Percentiles rank a stretch among this genome's conserved stretches.
phyloP scores from a whole-genome alignment of 352 stramenopile genomes.

The Pythium biforme region DNA sequence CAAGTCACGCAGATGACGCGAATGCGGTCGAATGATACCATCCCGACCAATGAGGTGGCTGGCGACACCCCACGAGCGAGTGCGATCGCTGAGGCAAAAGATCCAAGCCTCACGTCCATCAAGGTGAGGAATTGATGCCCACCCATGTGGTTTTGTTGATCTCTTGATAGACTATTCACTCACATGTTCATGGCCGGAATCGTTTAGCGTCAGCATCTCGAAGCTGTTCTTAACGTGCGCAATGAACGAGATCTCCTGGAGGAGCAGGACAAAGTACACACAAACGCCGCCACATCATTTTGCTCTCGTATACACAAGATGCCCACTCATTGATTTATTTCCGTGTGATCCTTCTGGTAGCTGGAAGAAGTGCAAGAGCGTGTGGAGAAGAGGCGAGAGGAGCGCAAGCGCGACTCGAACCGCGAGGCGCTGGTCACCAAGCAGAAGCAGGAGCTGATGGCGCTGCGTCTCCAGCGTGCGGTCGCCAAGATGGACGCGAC shows the following conservation, averaged over 20 bases:
- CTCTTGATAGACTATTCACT: neutral
- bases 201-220: conserved; percentile 31
- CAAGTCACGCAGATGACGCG: conserved; percentile 22
- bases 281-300: neutral
- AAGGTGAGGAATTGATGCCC: conserved; percentile 18
- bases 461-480: conserved; percentile 29
- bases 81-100: neutral
- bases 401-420: conserved; percentile 22
- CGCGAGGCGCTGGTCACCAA: conserved; percentile 30
- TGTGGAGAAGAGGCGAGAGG: conserved; percentile 29
- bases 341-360: conserved; percentile 12
- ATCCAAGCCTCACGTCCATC: conserved; percentile 13
- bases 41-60: neutral
- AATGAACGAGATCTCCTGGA: conserved; percentile 39
- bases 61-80: neutral
- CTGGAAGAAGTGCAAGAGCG: conserved; percentile 34
- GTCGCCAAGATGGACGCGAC: conserved; percentile 22
- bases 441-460: conserved; percentile 38
- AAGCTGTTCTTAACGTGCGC: conserved; percentile 35
- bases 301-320: neutral
- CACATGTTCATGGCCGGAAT: neutral
- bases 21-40: conserved; percentile 1
- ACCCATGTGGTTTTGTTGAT: neutral
- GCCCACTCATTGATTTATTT: neutral
- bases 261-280: conserved; percentile 37